Evolutionary conservation across 179 eudicot species (phyloP).

Genomic region (Gypsophila paniculata): DNA sequence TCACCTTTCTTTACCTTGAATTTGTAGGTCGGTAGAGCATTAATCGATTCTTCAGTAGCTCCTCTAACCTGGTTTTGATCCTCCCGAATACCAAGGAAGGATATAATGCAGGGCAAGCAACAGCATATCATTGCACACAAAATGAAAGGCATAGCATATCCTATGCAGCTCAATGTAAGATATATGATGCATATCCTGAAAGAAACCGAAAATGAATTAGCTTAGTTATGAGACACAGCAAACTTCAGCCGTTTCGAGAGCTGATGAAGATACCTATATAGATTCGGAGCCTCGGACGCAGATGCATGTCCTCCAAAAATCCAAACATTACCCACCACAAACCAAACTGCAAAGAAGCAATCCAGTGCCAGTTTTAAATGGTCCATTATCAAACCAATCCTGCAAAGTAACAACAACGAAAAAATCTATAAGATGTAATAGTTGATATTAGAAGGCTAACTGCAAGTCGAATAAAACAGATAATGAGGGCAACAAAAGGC

Average conservation of each 20-base stretch:
- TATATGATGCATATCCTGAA: conserved; percentile 75
- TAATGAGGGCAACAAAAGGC: background rate
- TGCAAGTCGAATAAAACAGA: background rate
- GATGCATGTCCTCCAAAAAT: conserved; percentile 82
- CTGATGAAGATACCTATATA: conserved; percentile 53
- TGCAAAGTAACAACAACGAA: conserved; percentile 21
- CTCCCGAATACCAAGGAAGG: conserved; percentile 68
- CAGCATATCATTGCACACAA: conserved; percentile 81
- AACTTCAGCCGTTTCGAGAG: background rate
- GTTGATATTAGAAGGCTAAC: background rate
- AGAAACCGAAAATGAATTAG: conserved; percentile 12
- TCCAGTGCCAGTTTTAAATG: conserved; percentile 78
- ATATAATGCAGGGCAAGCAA: conserved; percentile 80
- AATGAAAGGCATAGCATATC: conserved; percentile 88
- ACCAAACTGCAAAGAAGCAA: conserved; percentile 91
- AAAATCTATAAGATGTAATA: background rate
- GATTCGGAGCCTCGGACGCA: conserved; percentile 73
- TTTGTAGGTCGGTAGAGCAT: conserved; percentile 62
- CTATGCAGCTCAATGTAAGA: conserved; percentile 69
- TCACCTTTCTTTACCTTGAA: conserved; percentile 54
- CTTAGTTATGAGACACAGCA: background rate
- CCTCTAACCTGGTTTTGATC: conserved; percentile 63
- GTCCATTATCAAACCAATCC: conserved; percentile 50
- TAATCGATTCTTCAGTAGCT: conserved; percentile 69
- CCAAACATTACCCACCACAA: conserved; percentile 91